Evolutionary conservation across 495 filamentous ascomycete genomes (phyloP).

Genomic region (Hypoxylon intermedium): DNA sequence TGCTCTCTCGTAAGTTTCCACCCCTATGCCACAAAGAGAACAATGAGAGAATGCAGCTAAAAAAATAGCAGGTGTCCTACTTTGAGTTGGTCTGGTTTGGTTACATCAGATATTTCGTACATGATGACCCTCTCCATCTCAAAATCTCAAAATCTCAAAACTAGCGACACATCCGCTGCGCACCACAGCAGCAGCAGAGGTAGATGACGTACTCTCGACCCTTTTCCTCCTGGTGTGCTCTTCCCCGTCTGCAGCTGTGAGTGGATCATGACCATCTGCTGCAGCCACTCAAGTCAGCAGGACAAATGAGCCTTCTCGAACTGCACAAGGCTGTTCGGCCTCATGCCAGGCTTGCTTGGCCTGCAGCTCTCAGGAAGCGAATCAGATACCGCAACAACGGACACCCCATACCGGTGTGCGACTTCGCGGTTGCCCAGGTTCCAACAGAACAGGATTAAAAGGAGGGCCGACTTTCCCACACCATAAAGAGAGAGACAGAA

Average conservation of each 20-base stretch:
- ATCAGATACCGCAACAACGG: conserved; percentile 34
- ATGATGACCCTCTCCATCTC: conserved; percentile 23
- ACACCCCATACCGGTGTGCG: conserved; percentile 33
- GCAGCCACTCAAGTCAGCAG: conserved; percentile 44
- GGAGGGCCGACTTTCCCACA: conserved; percentile 20
- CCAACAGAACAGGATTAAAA: conserved; percentile 29
- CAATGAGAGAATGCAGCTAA: neutral
- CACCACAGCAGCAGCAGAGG: conserved; percentile 24
- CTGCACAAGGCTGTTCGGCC: conserved; percentile 46
- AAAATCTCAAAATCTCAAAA: conserved; percentile 7
- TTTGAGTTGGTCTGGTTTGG: conserved; percentile 9
- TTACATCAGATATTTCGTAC: conserved; percentile 35
- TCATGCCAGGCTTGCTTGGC: conserved; percentile 39
- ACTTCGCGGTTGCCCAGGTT: conserved; percentile 25
- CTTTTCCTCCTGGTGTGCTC: conserved; percentile 35
- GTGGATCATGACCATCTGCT: conserved; percentile 36
- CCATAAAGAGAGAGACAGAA: neutral
- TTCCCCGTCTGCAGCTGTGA: conserved; percentile 35
- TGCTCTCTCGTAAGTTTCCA: conserved; percentile 1
- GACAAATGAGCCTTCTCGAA: conserved; percentile 46
- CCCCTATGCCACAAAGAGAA: neutral
- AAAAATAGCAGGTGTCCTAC: neutral
- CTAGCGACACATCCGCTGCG: conserved; percentile 23
- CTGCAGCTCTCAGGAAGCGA: conserved; percentile 33
- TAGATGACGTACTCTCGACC: conserved; percentile 35